These are phyloP conservation scores for Irpex sp. DNA, from an alignment of 1,284 basidiomycete genomes.

Conservation along the genomic window DNA sequence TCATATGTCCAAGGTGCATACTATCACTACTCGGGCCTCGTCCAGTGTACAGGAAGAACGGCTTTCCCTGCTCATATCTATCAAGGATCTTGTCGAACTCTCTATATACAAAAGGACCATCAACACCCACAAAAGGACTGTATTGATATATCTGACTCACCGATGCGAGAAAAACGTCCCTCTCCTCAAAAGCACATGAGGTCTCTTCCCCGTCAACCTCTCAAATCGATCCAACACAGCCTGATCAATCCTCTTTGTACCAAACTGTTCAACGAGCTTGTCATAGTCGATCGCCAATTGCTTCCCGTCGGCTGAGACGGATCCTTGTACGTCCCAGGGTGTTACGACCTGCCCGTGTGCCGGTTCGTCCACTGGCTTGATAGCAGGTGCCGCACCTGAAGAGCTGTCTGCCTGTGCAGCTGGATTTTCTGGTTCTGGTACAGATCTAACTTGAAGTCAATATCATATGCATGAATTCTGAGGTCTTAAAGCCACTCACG, in stretches of 20 bases:
- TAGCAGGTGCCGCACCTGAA: constrained; percentile 16
- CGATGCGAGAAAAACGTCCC: constrained; percentile 99
- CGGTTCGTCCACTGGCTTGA: constrained; percentile 30
- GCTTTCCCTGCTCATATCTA: constrained; percentile 95
- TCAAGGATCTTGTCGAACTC: constrained; percentile 94
- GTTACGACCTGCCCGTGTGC: constrained; percentile 84
- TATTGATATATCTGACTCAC: constrained; percentile 38
- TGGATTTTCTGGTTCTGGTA: background rate
- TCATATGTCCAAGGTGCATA: constrained; percentile 98
- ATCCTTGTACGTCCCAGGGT: constrained; percentile 97
- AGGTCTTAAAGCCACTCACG: background rate
- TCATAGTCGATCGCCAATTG: constrained; percentile 95
- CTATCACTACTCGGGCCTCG: constrained; percentile 95
- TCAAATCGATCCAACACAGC: constrained; percentile 89
- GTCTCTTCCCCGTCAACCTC: constrained; percentile 83
- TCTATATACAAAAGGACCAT: constrained; percentile 36
- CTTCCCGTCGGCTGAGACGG: constrained; percentile 85
- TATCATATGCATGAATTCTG: background rate
- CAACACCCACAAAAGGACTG: background rate
- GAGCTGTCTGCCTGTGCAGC: background rate
- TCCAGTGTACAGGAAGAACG: constrained; percentile 98
- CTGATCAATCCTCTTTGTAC: constrained; percentile 79
- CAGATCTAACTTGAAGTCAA: background rate
- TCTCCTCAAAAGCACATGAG: constrained; percentile 89
- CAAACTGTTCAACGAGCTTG: constrained; percentile 93